Base-by-base conservation (phyloP, 2,329 filamentous ascomycete genomes). In the Sporothrix pallida region DNA sequence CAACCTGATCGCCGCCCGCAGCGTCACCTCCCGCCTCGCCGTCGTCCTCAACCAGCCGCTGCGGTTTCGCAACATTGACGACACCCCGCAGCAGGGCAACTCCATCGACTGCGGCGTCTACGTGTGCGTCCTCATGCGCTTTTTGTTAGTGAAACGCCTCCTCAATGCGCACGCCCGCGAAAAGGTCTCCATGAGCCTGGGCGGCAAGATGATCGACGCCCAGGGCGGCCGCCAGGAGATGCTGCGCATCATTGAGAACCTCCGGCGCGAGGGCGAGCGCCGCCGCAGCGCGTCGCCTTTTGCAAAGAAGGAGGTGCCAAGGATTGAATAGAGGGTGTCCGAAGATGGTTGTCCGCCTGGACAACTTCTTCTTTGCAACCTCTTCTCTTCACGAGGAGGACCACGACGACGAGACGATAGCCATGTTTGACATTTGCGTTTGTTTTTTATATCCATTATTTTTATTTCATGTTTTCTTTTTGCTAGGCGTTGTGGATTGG, bases 101-200 rank as follows among this genome's bases (percentile, higher is more conserved):
- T 90, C 92, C 37, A 95, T 89, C 80, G 96, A 99, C 82, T 99
- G 96, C 78, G 96, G 96, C 20, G 93, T 99, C 0, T 98, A 95
- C 81, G 96, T 99, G 2, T 98, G 96, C 81, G 88, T 98, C 77
- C 88, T 95, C 75, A 99, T 99, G 95, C 90, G 94, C 68, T 93
- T 98, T 83, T 84, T 99, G n/a, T 87, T 99, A 20, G 86, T 98
- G 70, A 95, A 94, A 82, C 87, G 93, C 73, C 86, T 99, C 31
- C 84, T 99, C 74, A 89, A 88, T 77, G 94, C 93, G 9, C 92
- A 94, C 79, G 91, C 92, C 2, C 89, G 89, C 75, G 90, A 95
- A 81, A 97, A 97, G 83, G 92, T 98, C 13, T 95, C 91, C 75
- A 98, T 99, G 96, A 96, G 93, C 79, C 92, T 98, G 88, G 90